Conservation (phyloP, 1,139 yeast genomes). For the Nematodospora anomalae region DNA sequence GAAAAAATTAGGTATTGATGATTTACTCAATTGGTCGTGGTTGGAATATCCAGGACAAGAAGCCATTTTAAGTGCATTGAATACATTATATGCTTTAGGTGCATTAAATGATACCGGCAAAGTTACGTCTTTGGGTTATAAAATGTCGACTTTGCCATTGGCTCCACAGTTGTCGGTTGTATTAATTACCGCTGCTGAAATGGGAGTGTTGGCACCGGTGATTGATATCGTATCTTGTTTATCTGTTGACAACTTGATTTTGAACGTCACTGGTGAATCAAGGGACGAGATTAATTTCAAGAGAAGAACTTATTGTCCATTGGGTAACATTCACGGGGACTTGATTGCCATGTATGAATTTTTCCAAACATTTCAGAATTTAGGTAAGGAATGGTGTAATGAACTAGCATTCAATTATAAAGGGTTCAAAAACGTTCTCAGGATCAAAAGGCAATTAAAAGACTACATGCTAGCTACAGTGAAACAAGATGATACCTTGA, state of each 20-base stretch:
- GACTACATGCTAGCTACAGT: constrained; percentile 62
- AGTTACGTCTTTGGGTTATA: constrained; percentile 72
- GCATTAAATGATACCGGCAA: constrained; percentile 78
- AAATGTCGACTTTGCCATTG: constrained; percentile 87
- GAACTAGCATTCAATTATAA: constrained; percentile 73
- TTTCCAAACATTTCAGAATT: constrained; percentile 56
- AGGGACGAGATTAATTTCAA: constrained; percentile 76
- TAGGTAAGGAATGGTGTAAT: constrained; percentile 78
- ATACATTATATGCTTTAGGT: constrained; percentile 72
- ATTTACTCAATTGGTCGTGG: constrained; percentile 88
- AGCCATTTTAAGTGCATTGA: constrained; percentile 72
- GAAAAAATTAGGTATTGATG: constrained; percentile 80
- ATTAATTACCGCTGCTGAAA: constrained; percentile 64
- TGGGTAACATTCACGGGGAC: constrained; percentile 78
- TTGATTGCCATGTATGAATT: constrained; percentile 79
- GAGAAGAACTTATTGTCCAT: constrained; percentile 62
- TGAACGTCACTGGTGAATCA: constrained; percentile 67
- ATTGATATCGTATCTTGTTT: constrained; percentile 90
- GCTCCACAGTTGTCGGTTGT: constrained; percentile 94
- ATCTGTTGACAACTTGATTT: constrained; percentile 83
- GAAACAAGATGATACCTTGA: constrained; percentile 37
- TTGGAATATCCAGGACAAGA: constrained; percentile 85
- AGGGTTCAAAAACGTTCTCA: constrained; percentile 75
- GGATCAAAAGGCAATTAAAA: constrained; percentile 72
- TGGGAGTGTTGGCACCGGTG: constrained; percentile 61